Conservation (phyloP, 495 filamentous ascomycete species). For the Penicillium coffeae region DNA sequence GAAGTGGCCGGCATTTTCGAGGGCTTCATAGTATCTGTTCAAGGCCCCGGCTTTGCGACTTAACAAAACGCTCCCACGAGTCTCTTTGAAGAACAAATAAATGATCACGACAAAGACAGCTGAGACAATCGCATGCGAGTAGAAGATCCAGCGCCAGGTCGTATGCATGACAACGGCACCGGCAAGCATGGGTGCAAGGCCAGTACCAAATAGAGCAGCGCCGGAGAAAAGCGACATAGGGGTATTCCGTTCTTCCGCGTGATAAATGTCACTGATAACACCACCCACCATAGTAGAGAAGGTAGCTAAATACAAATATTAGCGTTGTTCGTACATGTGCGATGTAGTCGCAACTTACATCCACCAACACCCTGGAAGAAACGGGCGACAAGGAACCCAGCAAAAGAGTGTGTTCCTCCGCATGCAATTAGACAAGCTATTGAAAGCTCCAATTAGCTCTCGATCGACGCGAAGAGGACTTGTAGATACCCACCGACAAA, state of each 20-base stretch:
- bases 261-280: slow-evolving; percentile 85
- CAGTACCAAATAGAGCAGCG: slow-evolving; percentile 73
- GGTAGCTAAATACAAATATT: slow-evolving; percentile 41
- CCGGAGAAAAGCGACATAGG: slow-evolving; percentile 87
- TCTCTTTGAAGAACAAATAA: slow-evolving; percentile 73
- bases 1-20: slow-evolving; percentile 62
- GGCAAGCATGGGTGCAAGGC: slow-evolving; percentile 69
- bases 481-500: slow-evolving; percentile 46
- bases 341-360: slow-evolving; percentile 30
- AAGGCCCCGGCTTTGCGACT: slow-evolving; percentile 68
- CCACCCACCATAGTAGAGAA: slow-evolving; percentile 94
- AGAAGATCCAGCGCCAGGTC: slow-evolving; percentile 88
- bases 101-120: slow-evolving; percentile 60
- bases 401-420: slow-evolving; percentile 66
- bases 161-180: slow-evolving; percentile 65
- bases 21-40: slow-evolving; percentile 75
- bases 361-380: slow-evolving; percentile 73
- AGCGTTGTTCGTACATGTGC: background rate
- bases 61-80: slow-evolving; percentile 76
- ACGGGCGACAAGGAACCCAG: slow-evolving; percentile 72
- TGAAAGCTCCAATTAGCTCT: slow-evolving; percentile 10
- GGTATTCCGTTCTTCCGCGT: slow-evolving; percentile 72
- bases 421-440: slow-evolving; percentile 66
- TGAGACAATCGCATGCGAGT: slow-evolving; percentile 71
- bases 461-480: background rate